Evolutionary conservation across 2,329 filamentous ascomycete genomes (phyloP), one percentile per base, ranked within the genome.

Genomic region (Sordariomycetes sp.): DNA sequence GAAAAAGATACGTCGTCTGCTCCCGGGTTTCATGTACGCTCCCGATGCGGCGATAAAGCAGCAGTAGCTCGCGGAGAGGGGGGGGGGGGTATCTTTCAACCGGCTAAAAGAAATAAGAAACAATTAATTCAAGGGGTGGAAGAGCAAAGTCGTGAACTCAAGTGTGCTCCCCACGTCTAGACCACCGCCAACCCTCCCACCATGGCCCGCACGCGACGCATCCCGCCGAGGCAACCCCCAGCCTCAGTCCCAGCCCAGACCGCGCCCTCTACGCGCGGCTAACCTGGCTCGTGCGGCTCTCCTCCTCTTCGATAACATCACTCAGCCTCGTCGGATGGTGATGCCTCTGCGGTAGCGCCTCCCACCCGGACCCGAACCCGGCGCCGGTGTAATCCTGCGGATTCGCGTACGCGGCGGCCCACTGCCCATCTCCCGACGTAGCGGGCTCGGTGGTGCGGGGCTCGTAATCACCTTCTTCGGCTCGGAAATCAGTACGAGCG

Each of bases 311-410:
- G 34, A 94, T 78, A 32, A 96, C 90, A 70, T 95, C 90, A 68
- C 90, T 95, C 61, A 96, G 74, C 58, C 91, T 77, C 10, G 90
- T 95, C 0, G 90, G 90, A 70, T 96, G 90, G 63, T 94, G 89
- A 69, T 95, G 90, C 58, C 84, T 80, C 28, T 32, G 28, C 25
- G 86, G 85, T 61, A 89, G 75, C n/a, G 74, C 73, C 61, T 94
- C 88, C 89, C 89, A 95, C 17, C 81, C 85, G 2, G 83, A 78
- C 1, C 76, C 84, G 69, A 85, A 89, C 24, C 79, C 83, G 52
- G 81, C 73, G 52, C 85, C 86, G 5, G 78, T 76, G 65, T 90
- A 90, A 64, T 90, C 86, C 20, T 79, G 72, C 10, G 68, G 22
- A 7, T 20, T 67, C 12, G 45, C 10, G 61, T 78, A 75, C 58